Percentiles rank a stretch among this genome's conserved stretches.
Evolutionary conservation across 352 stramenopile species (phyloP).

Genomic region (Phytophthora gonapodyides): DNA sequence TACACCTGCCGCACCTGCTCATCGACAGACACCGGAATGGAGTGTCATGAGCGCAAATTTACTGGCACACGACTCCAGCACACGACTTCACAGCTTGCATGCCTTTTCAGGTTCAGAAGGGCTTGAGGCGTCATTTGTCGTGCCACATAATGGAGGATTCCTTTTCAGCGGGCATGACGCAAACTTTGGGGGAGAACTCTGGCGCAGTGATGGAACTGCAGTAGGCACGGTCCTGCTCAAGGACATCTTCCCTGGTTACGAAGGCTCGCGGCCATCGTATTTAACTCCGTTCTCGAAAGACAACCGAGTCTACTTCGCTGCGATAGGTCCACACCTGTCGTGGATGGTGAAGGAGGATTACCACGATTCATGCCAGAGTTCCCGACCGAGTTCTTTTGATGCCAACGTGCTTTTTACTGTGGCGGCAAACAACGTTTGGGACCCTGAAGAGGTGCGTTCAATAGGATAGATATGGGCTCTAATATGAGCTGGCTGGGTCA

Average conservation of each 20-base stretch:
- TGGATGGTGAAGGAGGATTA: slow-evolving; percentile 51
- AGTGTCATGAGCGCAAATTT: slow-evolving; percentile 38
- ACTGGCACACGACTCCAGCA: slow-evolving; percentile 27
- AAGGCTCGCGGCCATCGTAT: slow-evolving; percentile 35
- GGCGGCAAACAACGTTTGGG: slow-evolving; percentile 63
- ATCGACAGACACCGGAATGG: slow-evolving; percentile 11
- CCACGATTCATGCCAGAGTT: slow-evolving; percentile 73
- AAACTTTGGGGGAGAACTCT: slow-evolving; percentile 65
- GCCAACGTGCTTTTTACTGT: slow-evolving; percentile 71
- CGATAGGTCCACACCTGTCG: slow-evolving; percentile 65
- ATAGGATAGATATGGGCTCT: no score
- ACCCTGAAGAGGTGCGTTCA: slow-evolving; percentile 45
- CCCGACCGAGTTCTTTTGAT: slow-evolving; percentile 67
- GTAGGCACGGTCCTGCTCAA: slow-evolving; percentile 65
- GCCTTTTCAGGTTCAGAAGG: slow-evolving; percentile 15
- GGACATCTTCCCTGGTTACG: slow-evolving; percentile 57
- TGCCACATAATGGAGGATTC: slow-evolving; percentile 12
- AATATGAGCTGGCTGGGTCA: no score
- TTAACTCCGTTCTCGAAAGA: slow-evolving; percentile 62
- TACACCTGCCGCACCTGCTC: not conserved
- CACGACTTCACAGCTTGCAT: slow-evolving; percentile 26
- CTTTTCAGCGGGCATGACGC: slow-evolving; percentile 41
- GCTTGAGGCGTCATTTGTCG: slow-evolving; percentile 31
- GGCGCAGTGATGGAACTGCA: slow-evolving; percentile 72
- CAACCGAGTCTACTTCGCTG: slow-evolving; percentile 81